phyloP scores from a whole-genome alignment of 768 basidiomycete species.

The Calvatia gigantea region DNA sequence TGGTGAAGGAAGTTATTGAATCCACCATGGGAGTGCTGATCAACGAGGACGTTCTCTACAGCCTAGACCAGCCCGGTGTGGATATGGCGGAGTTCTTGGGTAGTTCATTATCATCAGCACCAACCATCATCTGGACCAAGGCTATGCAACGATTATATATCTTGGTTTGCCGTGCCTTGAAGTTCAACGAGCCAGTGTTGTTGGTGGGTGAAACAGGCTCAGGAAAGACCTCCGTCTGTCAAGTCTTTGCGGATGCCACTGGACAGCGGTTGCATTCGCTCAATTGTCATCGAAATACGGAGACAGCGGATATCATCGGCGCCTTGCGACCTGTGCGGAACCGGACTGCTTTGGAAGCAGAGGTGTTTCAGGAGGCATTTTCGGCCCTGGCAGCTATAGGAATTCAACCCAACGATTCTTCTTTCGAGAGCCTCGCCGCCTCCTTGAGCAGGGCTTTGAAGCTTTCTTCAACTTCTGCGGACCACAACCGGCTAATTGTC shows the following conservation, averaged over 20 bases:
- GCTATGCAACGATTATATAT: conserved; percentile 91
- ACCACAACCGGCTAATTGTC: conserved; percentile 31
- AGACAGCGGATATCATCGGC: conserved; percentile 95
- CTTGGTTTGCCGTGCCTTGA: conserved; percentile 79
- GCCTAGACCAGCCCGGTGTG: conserved; percentile 37
- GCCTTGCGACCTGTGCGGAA: conserved; percentile 88
- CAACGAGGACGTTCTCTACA: conserved; percentile 69
- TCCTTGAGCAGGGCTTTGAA: conserved; percentile 27
- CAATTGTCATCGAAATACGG: conserved; percentile 98
- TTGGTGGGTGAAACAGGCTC: conserved; percentile 97
- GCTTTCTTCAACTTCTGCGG: conserved; percentile 13
- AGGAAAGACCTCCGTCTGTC: conserved; percentile 97
- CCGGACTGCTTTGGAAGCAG: conserved; percentile 51
- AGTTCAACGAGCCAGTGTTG: conserved; percentile 90
- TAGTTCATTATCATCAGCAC: conserved; percentile 44
- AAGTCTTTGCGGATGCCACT: conserved; percentile 73
- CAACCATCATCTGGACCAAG: conserved; percentile 82
- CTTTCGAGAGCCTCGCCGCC: conserved; percentile 23
- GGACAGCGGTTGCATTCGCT: conserved; percentile 63
- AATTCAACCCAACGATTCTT: conserved; percentile 21
- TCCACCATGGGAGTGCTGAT: conserved; percentile 83
- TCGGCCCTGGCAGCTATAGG: conserved; percentile 40
- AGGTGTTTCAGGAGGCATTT: conserved; percentile 41
- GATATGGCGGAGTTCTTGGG: conserved; percentile 50
- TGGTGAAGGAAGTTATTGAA: conserved; percentile 93